Base-by-base conservation (phyloP, 1,139 yeast genomes). In the Wickerhamomyces sp. region DNA sequence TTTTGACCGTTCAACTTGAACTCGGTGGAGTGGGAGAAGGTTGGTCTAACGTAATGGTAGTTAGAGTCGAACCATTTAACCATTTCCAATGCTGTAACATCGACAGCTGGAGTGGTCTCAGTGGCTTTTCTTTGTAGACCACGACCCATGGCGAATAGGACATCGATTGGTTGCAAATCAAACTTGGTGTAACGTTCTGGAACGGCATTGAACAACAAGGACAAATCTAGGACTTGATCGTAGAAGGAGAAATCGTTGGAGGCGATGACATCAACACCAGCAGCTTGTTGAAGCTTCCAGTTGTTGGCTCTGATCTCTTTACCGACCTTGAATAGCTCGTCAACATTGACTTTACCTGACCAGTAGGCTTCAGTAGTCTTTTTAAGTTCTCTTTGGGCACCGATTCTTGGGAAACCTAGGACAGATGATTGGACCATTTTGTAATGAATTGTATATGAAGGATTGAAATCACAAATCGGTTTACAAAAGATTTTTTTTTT, bases 31-130 rank as follows among this genome's bases (percentile, higher is more conserved):
- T 88, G 82, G 40, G 96, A 86, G 72, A 91, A 87, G 54, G 98
- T 93, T 68, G 98, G 98, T 78, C 98, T 87, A 59, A 91, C 97
- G 66, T 91, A 93, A 70, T 91, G 98, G 85, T 91, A 91, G 86
- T 91, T 91, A 48, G 97, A 85, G 70, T 91, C 98, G 56, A 91
- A 91, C 98, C 98, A 91, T 76, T 91, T 91, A 57, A 91, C 98
- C 98, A 91, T 91, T 78, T 91, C 98, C 67, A 87, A 78, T 56
- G 98, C 98, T 50, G 97, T 91, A 45, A 91, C 98, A 68, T 93
- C 98, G 54, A 91, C 96, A 52, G 95, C 95, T 53, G 83, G 75
- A 45, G 79, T 64, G 52, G 89, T 63, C 54, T 84, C 96, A 51
- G 93, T 84, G 52, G 95, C 95, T 69, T 84, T 81, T 72, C 93